These are phyloP conservation scores for Hypoxylon lenormandii DNA, from an alignment of 495 filamentous ascomycete genomes.

Conservation along the genomic window DNA sequence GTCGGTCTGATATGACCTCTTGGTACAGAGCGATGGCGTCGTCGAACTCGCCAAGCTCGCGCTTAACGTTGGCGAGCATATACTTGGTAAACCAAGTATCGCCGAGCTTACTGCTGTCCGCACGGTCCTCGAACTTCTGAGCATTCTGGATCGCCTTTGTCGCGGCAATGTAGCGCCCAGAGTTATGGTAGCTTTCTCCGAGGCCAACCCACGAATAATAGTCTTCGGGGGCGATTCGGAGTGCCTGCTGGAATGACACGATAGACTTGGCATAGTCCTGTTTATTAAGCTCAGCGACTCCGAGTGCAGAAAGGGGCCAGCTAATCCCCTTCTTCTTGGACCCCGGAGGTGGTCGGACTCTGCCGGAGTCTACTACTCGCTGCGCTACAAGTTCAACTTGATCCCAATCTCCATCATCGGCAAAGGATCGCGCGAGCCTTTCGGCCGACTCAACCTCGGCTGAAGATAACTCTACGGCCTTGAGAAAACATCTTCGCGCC, in stretches of 20 bases:
- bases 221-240: constrained; percentile 82
- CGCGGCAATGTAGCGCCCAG: constrained; percentile 89
- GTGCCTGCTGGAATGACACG: constrained; percentile 89
- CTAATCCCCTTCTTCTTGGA: constrained; percentile 90
- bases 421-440: constrained; percentile 83
- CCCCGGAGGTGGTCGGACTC: constrained; percentile 85
- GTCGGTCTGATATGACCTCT: constrained; percentile 72
- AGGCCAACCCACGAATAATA: constrained; percentile 97
- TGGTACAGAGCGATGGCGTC: constrained; percentile 81
- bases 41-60: constrained; percentile 89
- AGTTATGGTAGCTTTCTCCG: constrained; percentile 94
- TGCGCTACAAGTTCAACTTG: constrained; percentile 91
- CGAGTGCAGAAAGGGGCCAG: constrained; percentile 96
- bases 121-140: constrained; percentile 71
- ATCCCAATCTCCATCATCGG: constrained; percentile 93
- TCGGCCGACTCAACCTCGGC: constrained; percentile 89
- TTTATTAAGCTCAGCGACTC: constrained; percentile 94
- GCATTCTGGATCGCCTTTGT: constrained; percentile 91
- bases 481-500: constrained; percentile 91
- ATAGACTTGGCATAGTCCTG: constrained; percentile 89
- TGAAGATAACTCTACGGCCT: constrained; percentile 92
- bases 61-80: constrained; percentile 94
- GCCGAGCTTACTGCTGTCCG: constrained; percentile 55
- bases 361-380: constrained; percentile 91
- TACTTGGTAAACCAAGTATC: constrained; percentile 94